Evolutionary conservation across 805 yeast species (phyloP).

Genomic region (Wickerhamiella lipophila): DNA sequence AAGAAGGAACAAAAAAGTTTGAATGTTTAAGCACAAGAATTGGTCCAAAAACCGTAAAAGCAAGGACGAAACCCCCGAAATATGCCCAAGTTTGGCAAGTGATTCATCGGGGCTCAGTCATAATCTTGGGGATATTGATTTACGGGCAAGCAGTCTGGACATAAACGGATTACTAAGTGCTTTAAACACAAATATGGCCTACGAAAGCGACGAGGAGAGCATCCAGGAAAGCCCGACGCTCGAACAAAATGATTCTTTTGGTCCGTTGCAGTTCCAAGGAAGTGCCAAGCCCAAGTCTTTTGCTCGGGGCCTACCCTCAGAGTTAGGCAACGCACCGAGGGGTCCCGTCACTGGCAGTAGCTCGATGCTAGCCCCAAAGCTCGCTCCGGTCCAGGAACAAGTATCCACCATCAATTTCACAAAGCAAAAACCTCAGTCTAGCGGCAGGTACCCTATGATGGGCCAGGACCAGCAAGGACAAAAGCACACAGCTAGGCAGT

Average conservation of each 20-base stretch:
- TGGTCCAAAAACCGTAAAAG: background rate
- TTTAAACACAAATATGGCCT: background rate
- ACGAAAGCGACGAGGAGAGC: constrained; percentile 12
- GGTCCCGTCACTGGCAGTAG: constrained; percentile 8
- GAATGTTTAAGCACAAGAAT: background rate
- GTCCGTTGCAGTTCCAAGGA: background rate
- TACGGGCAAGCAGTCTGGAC: background rate
- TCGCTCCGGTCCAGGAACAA: background rate
- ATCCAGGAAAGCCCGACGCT: constrained; percentile 9
- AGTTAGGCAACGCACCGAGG: background rate
- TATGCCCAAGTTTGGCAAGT: background rate
- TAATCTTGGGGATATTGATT: background rate
- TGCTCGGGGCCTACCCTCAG: background rate
- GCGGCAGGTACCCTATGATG: background rate
- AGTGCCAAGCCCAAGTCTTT: background rate
- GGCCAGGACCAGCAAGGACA: background rate
- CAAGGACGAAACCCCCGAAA: background rate
- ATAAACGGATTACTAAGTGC: constrained; percentile 6
- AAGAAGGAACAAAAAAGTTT: too few species aligned
- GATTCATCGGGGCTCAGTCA: constrained; percentile 1
- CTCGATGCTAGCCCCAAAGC: constrained; percentile 5
- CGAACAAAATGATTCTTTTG: constrained; percentile 4
- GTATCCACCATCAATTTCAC: constrained; percentile 3
- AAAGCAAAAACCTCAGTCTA: background rate
- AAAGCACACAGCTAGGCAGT: too few species aligned